Base-by-base conservation (phyloP, 2,329 filamentous ascomycete species). In the Pyrenochaeta sp. region DNA sequence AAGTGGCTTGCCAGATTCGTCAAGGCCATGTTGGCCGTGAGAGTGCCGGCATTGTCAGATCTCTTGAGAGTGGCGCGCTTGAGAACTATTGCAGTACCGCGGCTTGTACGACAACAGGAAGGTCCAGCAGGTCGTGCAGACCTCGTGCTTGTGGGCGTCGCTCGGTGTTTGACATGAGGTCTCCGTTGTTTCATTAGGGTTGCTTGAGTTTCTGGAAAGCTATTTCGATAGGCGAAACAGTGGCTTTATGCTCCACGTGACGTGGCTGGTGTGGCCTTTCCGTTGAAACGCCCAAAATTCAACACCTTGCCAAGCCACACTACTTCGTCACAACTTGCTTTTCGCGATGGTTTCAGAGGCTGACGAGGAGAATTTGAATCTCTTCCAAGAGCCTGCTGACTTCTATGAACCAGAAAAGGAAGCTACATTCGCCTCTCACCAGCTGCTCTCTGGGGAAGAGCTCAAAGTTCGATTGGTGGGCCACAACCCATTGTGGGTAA, bases 401-500 rank as follows among this genome's bases (percentile, higher is more conserved):
- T 97, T 85, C 79, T 95, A 91, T 72, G 85, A 89, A 41, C 87
- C 91, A 0, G 88, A 92, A 41, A 90, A 90, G 42, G 85, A 88
- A 42, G 87, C 91, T 7, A 94, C 90, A 2, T 87, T 85, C 57
- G 87, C 90, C 58, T 83, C 86, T 37, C 90, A 96, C 79, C 85
- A 82, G 18, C 84, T 94, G 72, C 79, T 85, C 51, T 86, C 84
- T 31, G 90, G 90, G 55, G 75, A 86, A 60, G 79, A 80, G 23
- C 79, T 96, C 61, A 85, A 81, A 45, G 84, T 97, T 60, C 86
- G 90, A 66, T 85, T 97, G 11, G 91, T 97, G 39, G 93, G 93
- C 55, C 88, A 91, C 75, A 94, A 90, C 79, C 91, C 92, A 20
- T 85, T 96, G 12, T 96, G 96, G 85, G 86, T 88, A 84, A 77